phyloP scores from a whole-genome alignment of 2,329 filamentous ascomycete species.

The Ceratocystis papillata region DNA sequence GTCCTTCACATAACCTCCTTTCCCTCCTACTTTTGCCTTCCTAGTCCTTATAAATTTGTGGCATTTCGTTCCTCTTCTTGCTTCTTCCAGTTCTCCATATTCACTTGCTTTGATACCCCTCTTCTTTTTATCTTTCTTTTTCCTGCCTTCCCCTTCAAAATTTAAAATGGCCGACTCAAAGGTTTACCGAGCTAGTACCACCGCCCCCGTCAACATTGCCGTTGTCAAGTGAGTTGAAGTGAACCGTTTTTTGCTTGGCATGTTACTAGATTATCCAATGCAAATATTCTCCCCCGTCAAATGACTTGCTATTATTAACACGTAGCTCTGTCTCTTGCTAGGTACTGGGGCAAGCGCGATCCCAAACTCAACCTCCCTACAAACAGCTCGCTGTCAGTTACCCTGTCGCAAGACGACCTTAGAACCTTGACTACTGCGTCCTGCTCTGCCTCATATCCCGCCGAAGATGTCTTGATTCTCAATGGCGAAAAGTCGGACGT shows the following conservation, averaged over 20 bases:
- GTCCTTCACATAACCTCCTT: background rate
- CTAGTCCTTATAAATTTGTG: background rate
- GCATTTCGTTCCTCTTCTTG: background rate
- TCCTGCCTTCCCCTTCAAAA: background rate
- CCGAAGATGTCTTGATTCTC: conserved; percentile 62
- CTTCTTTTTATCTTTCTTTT: background rate
- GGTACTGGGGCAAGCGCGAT: conserved; percentile 95
- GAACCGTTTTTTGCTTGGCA: background rate
- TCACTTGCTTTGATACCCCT: conserved; percentile 4
- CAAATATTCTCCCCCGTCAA: conserved; percentile 14
- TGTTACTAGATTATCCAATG: background rate
- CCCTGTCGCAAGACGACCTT: conserved; percentile 84
- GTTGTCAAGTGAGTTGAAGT: conserved; percentile 66
- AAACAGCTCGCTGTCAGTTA: conserved; percentile 95
- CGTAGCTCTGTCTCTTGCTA: conserved; percentile 25
- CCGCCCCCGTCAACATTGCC: conserved; percentile 94
- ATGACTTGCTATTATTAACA: conserved; percentile 1
- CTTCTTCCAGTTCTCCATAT: background rate
- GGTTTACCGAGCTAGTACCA: conserved; percentile 87
- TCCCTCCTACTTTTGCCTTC: background rate
- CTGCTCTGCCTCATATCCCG: conserved; percentile 61
- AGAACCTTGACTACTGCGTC: conserved; percentile 93
- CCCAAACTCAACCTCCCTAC: conserved; percentile 88
- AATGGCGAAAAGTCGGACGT: conserved; percentile 78
- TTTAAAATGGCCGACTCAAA: conserved; percentile 39